A percentile compares a stretch with the other conserved stretches of the same genome.
These are phyloP conservation scores for Saccharum hybrid DNA, from an alignment of 202 grass and related monocot genomes.

Conservation along the genomic window DNA sequence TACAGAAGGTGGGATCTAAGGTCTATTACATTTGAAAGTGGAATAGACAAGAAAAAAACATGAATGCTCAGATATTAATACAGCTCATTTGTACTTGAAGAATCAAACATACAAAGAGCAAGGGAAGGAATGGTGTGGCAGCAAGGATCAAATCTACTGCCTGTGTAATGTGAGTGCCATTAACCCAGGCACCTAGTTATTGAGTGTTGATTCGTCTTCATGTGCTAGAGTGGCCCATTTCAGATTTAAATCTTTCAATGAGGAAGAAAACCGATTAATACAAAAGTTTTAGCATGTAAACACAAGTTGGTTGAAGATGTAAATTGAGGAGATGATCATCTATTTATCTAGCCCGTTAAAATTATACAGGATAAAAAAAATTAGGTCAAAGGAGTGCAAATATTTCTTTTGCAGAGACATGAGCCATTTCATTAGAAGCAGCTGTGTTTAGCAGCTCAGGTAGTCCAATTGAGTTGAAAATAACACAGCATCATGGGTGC, in stretches of 20 bases:
- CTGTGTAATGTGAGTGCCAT: neutral
- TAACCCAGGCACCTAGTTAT: neutral
- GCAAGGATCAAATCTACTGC: neutral
- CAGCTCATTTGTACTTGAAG: neutral
- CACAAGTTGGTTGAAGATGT: neutral
- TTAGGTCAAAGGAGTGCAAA: neutral
- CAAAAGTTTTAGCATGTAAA: slow-evolving; percentile 9
- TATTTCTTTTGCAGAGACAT: neutral
- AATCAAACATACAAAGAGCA: neutral
- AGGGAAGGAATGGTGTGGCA: neutral
- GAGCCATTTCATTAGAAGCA: neutral
- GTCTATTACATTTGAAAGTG: neutral
- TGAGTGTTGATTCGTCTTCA: neutral
- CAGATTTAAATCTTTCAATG: neutral
- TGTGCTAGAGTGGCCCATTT: neutral
- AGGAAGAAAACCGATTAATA: neutral
- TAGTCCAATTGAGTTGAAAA: neutral
- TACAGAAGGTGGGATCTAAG: neutral
- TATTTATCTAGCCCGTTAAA: neutral
- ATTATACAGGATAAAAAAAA: slow-evolving; percentile 3
- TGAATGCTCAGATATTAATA: neutral
- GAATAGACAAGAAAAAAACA: neutral
- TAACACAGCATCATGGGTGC: neutral
- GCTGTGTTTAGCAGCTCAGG: neutral
- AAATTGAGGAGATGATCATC: neutral